Base-by-base conservation (phyloP, 768 basidiomycete genomes). In the Lactarius hatsudake region DNA sequence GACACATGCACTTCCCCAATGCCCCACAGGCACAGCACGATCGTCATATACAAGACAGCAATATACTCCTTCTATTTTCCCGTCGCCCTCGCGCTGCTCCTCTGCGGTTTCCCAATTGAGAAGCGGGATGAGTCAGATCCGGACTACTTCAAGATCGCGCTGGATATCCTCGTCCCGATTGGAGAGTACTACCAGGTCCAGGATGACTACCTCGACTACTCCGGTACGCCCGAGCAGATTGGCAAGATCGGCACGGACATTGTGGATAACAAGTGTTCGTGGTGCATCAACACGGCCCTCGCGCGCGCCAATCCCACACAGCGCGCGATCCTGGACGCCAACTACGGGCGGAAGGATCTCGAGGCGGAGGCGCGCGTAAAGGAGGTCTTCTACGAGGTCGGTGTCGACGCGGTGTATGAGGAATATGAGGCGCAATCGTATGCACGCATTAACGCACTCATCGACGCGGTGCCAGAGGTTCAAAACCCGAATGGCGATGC, bases 131-230 rank as follows among this genome's bases (percentile, higher is more conserved):
- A 79, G 76, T 76, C 74, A 79, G 81, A 78, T 30, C 78, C 81
- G 13, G 80, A 82, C 58, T 85, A 89, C 5, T 96, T 93, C 81
- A 84, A 87, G 51, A 75, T 87, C 70, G 91, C 96, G 0, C 80
- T 86, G 40, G 83, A 85, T 55, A 95, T 99, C 75, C 86, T 98
- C 51, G 79, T 98, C 63, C 93, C 92, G 5, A 84, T 98, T 65
- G 96, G 96, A 58, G 95, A 97, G 78, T 99, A 98, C 80, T 98
- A 98, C 88, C 96, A 99, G 79, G 84, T 96, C 66, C 96, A 99
- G 78, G 96, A 98, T 75, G 96, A 98, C 79, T 98, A 88, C 79
- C 86, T 98, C 72, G 96, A 99, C 77, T 96, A 87, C 76, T 88
- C 91, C 28, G 94, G 89, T 5, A 85, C 91, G 6, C 93, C 94